phyloP scores from a whole-genome alignment of 345 rosid species.

The Diplotaxis tenuifolia region DNA sequence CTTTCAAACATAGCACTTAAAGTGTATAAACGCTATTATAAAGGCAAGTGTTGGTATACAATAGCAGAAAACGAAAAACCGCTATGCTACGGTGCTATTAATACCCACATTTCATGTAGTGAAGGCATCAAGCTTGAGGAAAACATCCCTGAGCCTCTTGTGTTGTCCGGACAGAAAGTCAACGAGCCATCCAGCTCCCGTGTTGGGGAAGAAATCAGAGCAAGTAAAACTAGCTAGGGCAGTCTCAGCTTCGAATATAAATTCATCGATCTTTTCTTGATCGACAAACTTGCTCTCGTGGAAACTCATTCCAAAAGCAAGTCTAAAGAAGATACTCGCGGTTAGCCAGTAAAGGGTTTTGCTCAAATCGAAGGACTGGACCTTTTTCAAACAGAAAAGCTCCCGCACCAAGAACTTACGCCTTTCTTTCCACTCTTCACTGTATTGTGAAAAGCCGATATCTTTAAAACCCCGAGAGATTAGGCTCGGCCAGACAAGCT shows the following conservation, averaged over 20 bases:
- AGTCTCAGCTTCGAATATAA: background rate
- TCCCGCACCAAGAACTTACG: slow-evolving; percentile 33
- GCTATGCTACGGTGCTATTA: no score
- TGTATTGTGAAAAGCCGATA: slow-evolving; percentile 42
- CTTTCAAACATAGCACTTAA: no score
- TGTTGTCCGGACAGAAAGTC: slow-evolving; percentile 36
- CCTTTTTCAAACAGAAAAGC: slow-evolving; percentile 42
- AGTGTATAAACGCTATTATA: no score
- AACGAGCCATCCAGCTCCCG: slow-evolving; percentile 45
- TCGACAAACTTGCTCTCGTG: background rate
- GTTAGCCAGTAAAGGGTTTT: slow-evolving; percentile 32
- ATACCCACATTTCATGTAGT: no score
- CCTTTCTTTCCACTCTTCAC: slow-evolving; percentile 1
- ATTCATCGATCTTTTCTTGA: background rate
- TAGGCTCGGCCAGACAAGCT: slow-evolving; percentile 20
- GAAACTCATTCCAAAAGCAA: slow-evolving; percentile 45
- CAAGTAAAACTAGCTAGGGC: background rate
- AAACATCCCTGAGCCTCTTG: slow-evolving; percentile 37
- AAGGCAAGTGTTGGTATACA: no score
- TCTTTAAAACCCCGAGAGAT: slow-evolving; percentile 44
- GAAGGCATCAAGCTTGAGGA: slow-evolving; percentile 15
- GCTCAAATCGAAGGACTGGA: slow-evolving; percentile 41
- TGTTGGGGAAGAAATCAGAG: background rate
- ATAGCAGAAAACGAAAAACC: no score
- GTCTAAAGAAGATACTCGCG: slow-evolving; percentile 30